phyloP scores from a whole-genome alignment of 805 yeast species.

The Brettanomyces custersianus region DNA sequence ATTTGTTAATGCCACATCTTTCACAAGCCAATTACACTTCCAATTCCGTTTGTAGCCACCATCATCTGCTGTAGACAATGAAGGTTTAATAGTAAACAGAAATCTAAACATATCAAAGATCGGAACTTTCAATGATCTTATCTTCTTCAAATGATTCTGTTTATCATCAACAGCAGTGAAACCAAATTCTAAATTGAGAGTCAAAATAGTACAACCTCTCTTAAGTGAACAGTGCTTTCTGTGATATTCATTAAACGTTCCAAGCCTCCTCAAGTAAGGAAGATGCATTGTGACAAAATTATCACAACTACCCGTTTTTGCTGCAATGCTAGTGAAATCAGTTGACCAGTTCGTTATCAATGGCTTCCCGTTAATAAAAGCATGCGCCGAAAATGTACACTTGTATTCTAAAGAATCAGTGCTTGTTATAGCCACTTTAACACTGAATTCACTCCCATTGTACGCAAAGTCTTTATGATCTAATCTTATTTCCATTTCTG shows the following conservation, averaged over 20 bases:
- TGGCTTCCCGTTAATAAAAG: no score
- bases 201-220: no score
- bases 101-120: slow-evolving; percentile 24
- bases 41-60: slow-evolving; percentile 30
- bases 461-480: slow-evolving; percentile 19
- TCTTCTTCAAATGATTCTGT: slow-evolving; percentile 21
- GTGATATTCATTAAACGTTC: no score
- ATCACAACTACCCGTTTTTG: no score
- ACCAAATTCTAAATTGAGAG: slow-evolving; percentile 18
- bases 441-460: slow-evolving; percentile 23
- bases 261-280: no score
- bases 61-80: no score
- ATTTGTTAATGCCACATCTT: slow-evolving; percentile 12
- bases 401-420: no score
- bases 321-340: no score
- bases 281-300: no score
- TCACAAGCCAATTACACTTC: slow-evolving; percentile 25
- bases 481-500: slow-evolving; percentile 23
- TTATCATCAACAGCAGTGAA: slow-evolving; percentile 20
- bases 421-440: slow-evolving; percentile 19
- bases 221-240: no score
- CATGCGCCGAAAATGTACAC: no score
- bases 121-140: slow-evolving; percentile 15
- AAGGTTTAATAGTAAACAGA: slow-evolving; percentile 20
- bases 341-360: no score